Evolutionary conservation across 306 rosid species (phyloP).

Genomic region (Gastrolobium villosum): DNA sequence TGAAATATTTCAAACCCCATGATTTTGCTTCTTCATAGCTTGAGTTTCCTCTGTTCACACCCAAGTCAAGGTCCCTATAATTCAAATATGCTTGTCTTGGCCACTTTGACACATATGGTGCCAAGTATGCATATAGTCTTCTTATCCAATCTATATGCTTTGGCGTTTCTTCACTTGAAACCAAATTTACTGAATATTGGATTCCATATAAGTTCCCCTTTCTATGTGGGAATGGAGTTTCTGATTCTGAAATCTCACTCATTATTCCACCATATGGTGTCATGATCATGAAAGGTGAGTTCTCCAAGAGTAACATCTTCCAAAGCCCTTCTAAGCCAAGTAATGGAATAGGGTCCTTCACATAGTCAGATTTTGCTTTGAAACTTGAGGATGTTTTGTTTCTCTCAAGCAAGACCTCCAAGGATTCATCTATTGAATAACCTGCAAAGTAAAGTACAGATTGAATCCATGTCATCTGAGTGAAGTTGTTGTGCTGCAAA

Average conservation of each 20-base stretch:
- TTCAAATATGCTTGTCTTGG: slow-evolving; percentile 50
- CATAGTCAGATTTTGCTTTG: slow-evolving; percentile 55
- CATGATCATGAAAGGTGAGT: not conserved
- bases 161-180: slow-evolving; percentile 17
- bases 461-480: slow-evolving; percentile 51
- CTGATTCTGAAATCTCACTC: slow-evolving; percentile 48
- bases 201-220: slow-evolving; percentile 38
- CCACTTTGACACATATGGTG: slow-evolving; percentile 41
- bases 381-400: slow-evolving; percentile 27
- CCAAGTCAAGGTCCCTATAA: slow-evolving; percentile 55
- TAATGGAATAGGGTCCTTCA: slow-evolving; percentile 39
- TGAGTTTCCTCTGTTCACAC: slow-evolving; percentile 25
- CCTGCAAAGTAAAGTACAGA: slow-evolving; percentile 41
- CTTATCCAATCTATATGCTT: slow-evolving; percentile 37
- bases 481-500: slow-evolving; percentile 18
- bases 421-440: not conserved
- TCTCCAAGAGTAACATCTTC: slow-evolving; percentile 27
- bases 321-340: slow-evolving; percentile 46
- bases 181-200: slow-evolving; percentile 31
- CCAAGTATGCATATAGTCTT: slow-evolving; percentile 34
- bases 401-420: slow-evolving; percentile 45
- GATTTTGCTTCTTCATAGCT: slow-evolving; percentile 43
- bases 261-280: slow-evolving; percentile 57
- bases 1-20: slow-evolving; percentile 50
- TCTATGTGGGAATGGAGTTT: slow-evolving; percentile 52